A percentile compares a stretch with the other conserved stretches of the same genome.
Evolutionary conservation across 257 asterid species (phyloP).

Genomic region (Nicotiana noctiflora): DNA sequence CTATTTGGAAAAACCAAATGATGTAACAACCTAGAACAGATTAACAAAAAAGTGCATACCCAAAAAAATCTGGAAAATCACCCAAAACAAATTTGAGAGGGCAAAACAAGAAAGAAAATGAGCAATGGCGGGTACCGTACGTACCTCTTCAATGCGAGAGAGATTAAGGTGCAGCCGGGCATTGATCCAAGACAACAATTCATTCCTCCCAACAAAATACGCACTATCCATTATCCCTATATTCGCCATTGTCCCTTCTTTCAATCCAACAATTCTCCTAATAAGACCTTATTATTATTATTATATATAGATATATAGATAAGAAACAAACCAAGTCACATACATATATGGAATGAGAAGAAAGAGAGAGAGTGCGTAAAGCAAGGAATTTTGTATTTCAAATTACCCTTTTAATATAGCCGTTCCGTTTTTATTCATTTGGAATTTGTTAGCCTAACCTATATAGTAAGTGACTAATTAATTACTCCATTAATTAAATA

Average conservation of each 20-base stretch:
- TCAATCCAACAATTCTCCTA: neutral
- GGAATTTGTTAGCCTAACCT: slow-evolving; percentile 1
- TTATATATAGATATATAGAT: too few species aligned
- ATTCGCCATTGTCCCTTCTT: slow-evolving; percentile 45
- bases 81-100: neutral
- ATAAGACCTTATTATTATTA: neutral
- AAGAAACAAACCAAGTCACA: slow-evolving; percentile 8
- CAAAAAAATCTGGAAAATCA: neutral
- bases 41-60: neutral
- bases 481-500: neutral
- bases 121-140: neutral
- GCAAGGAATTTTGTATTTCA: slow-evolving; percentile 48
- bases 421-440: slow-evolving; percentile 7
- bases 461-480: neutral
- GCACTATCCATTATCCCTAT: slow-evolving; percentile 94
- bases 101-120: neutral
- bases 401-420: slow-evolving; percentile 15
- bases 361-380: slow-evolving; percentile 12
- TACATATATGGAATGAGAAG: neutral
- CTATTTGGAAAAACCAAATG: neutral
- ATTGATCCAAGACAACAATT: slow-evolving; percentile 79
- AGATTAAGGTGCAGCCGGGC: slow-evolving; percentile 76
- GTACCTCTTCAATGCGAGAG: slow-evolving; percentile 81
- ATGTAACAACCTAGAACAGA: neutral
- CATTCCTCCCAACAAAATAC: slow-evolving; percentile 85